Evolutionary conservation across 495 filamentous ascomycete genomes (phyloP).

Genomic region (Cenococcum geophilum): DNA sequence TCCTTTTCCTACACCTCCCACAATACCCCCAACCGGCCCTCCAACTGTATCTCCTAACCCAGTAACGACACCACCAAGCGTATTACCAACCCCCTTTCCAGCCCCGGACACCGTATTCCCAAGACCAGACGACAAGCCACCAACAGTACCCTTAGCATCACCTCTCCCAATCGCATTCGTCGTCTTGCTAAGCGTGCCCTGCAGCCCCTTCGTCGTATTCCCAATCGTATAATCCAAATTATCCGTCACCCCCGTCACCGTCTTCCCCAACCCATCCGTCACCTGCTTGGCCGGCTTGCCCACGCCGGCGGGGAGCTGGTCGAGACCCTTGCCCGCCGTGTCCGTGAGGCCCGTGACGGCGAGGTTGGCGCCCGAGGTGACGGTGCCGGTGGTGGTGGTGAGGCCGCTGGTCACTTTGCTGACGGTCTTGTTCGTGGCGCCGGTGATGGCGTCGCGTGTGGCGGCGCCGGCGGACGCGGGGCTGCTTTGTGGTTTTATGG

Average conservation of each 20-base stretch:
- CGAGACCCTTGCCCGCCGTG: constrained; percentile 19
- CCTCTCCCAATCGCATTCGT: constrained; percentile 27
- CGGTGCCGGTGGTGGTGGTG: constrained; percentile 21
- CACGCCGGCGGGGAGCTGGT: constrained; percentile 24
- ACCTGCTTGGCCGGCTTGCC: constrained; percentile 30
- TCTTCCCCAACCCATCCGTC: constrained; percentile 26
- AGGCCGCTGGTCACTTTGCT: constrained; percentile 16
- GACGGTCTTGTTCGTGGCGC: constrained; percentile 25
- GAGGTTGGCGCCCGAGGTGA: constrained; percentile 14
- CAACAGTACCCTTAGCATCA: constrained; percentile 24
- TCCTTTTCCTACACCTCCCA: constrained; percentile 1
- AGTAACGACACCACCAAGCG: neutral
- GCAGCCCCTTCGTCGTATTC: constrained; percentile 26
- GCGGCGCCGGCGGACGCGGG: constrained; percentile 11
- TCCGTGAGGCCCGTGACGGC: constrained; percentile 23
- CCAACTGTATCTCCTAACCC: constrained; percentile 2
- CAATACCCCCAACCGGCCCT: neutral
- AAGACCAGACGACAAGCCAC: constrained; percentile 16
- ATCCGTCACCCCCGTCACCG: constrained; percentile 23
- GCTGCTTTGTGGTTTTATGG: constrained; percentile 10
- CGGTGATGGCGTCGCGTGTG: constrained; percentile 14
- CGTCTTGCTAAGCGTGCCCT: constrained; percentile 27
- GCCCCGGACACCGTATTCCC: constrained; percentile 27
- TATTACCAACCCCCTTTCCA: constrained; percentile 17
- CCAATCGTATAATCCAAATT: constrained; percentile 26